These are phyloP conservation scores for Phyllosticta citrichinensis DNA, from an alignment of 2,329 filamentous ascomycete genomes.

Conservation along the genomic window DNA sequence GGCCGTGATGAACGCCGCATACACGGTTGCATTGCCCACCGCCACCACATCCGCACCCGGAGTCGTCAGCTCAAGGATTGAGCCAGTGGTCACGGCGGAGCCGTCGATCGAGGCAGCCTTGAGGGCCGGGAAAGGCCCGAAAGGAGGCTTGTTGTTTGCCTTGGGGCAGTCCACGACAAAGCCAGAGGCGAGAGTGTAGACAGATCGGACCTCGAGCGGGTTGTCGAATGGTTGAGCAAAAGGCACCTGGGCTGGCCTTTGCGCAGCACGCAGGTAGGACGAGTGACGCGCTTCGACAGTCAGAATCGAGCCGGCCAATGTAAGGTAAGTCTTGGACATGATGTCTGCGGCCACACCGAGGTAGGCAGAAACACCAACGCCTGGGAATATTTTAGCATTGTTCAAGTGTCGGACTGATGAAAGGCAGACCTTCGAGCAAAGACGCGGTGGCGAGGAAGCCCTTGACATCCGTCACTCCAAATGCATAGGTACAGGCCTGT, in stretches of 20 bases:
- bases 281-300: slow-evolving; percentile 56
- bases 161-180: slow-evolving; percentile 52
- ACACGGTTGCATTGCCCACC: slow-evolving; percentile 14
- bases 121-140: slow-evolving; percentile 50
- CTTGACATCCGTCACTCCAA: slow-evolving; percentile 38
- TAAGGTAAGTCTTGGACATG: slow-evolving; percentile 48
- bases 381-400: slow-evolving; percentile 6
- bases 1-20: slow-evolving; percentile 30
- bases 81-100: slow-evolving; percentile 10
- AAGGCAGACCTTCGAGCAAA: slow-evolving; percentile 36
- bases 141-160: slow-evolving; percentile 45
- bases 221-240: slow-evolving; percentile 52
- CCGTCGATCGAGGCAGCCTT: slow-evolving; percentile 7
- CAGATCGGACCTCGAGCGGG: slow-evolving; percentile 47
- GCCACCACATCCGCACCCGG: slow-evolving; percentile 17
- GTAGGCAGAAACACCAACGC: slow-evolving; percentile 49
- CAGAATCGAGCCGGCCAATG: slow-evolving; percentile 52
- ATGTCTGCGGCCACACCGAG: slow-evolving; percentile 52
- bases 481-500: slow-evolving; percentile 46
- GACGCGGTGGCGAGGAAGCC: slow-evolving; percentile 44
- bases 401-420: background rate
- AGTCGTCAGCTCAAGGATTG: slow-evolving; percentile 15
- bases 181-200: slow-evolving; percentile 53
- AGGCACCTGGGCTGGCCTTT: slow-evolving; percentile 35
- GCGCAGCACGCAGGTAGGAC: slow-evolving; percentile 46